Evolutionary conservation across 2,329 filamentous ascomycete species (phyloP).

Genomic region (Myrmaecium sp.): DNA sequence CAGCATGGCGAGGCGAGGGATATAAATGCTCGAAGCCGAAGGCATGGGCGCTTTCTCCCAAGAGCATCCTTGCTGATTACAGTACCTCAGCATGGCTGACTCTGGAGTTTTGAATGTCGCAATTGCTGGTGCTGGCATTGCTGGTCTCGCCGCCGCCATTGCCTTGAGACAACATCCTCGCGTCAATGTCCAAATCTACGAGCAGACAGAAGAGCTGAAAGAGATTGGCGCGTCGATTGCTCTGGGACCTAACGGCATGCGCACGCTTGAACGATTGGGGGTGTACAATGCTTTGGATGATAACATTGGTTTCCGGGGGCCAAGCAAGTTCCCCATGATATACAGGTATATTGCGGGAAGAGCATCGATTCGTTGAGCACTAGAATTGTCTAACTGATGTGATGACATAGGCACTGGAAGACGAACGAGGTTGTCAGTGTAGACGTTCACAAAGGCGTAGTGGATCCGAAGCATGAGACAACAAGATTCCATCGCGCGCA

Average conservation of each 20-base stretch:
- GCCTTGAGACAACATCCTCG: constrained; percentile 13
- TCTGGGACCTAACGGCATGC: constrained; percentile 22
- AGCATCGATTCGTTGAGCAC: not conserved
- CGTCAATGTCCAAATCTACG: constrained; percentile 19
- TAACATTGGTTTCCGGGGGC: constrained; percentile 17
- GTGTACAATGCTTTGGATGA: constrained; percentile 17
- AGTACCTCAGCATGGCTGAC: constrained; percentile 4
- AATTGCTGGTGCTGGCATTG: constrained; percentile 22
- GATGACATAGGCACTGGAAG: constrained; percentile 14
- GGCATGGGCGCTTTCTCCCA: too few species aligned
- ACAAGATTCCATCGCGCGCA: constrained; percentile 20
- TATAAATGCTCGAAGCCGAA: too few species aligned
- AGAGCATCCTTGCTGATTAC: too few species aligned
- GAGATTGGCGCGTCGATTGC: constrained; percentile 24
- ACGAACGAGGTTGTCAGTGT: constrained; percentile 20
- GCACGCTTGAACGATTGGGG: constrained; percentile 18
- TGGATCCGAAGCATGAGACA: constrained; percentile 16
- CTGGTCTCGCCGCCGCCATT: constrained; percentile 22
- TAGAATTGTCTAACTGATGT: not conserved
- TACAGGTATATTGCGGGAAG: constrained; percentile 11
- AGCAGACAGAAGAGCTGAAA: constrained; percentile 16
- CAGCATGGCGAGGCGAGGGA: too few species aligned
- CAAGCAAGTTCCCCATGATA: constrained; percentile 18
- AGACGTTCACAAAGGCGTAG: constrained; percentile 15
- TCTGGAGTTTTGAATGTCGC: constrained; percentile 9